Evolutionary conservation across 306 rosid species (phyloP).

Genomic region (Rosa chinensis): DNA sequence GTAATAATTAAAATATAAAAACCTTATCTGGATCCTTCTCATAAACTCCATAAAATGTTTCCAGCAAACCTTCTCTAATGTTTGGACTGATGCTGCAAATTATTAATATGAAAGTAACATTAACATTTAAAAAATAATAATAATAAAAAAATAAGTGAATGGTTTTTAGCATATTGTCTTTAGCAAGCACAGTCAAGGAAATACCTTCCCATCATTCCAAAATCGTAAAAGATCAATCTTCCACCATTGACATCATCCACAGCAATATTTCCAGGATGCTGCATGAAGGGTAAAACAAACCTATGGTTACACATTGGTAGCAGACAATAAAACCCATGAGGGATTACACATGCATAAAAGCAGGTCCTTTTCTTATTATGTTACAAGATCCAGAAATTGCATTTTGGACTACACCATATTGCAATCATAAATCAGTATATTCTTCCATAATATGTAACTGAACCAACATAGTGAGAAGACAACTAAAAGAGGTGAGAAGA

Average conservation of each 20-base stretch:
- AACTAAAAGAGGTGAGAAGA: neutral
- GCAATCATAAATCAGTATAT: neutral
- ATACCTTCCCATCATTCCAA: slow-evolving; percentile 99
- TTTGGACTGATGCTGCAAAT: slow-evolving; percentile 85
- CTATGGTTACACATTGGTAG: neutral
- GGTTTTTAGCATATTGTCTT: slow-evolving; percentile 13
- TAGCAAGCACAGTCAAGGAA: slow-evolving; percentile 25
- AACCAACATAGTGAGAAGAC: neutral
- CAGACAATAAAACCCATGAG: neutral
- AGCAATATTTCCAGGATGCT: slow-evolving; percentile 99
- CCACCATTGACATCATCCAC: slow-evolving; percentile 99
- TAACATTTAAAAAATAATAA: slow-evolving; percentile 6
- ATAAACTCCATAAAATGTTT: slow-evolving; percentile 90
- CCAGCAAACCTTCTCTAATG: slow-evolving; percentile 93
- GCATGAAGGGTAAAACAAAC: slow-evolving; percentile 30
- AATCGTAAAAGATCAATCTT: slow-evolving; percentile 97
- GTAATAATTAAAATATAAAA: slow-evolving; percentile 6
- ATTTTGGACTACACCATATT: neutral
- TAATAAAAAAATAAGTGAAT: slow-evolving; percentile 12
- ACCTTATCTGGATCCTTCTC: slow-evolving; percentile 99
- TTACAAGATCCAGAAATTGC: neutral
- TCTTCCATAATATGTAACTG: neutral
- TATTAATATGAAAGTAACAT: slow-evolving; percentile 25
- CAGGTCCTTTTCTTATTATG: neutral
- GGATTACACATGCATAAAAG: neutral